phyloP scores from a whole-genome alignment of 305 asterid genomes.

The Solanum aculeatissimum region DNA sequence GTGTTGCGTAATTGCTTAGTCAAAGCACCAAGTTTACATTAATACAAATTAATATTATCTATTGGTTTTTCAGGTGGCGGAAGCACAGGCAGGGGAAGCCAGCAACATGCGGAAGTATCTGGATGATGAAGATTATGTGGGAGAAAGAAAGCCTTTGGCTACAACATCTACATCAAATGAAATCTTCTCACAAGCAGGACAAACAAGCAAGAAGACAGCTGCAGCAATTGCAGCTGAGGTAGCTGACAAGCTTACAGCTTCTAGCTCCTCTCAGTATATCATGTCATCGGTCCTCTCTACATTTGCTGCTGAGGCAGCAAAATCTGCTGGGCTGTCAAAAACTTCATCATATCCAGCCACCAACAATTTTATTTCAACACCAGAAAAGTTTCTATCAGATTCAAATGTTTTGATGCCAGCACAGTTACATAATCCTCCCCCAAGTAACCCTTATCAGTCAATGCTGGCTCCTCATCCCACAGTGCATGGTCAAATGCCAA shows the following conservation, averaged over 20 bases:
- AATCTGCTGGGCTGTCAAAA: constrained; percentile 49
- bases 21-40: not conserved
- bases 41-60: not conserved
- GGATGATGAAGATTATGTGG: constrained; percentile 38
- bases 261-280: constrained; percentile 79
- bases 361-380: constrained; percentile 13
- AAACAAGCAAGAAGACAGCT: constrained; percentile 56
- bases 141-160: constrained; percentile 18
- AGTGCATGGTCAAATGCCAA: constrained; percentile 32
- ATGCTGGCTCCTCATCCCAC: constrained; percentile 18
- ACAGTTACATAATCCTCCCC: constrained; percentile 24
- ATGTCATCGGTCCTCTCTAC: constrained; percentile 84
- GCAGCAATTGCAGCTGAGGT: constrained; percentile 86
- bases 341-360: constrained; percentile 31
- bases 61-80: constrained; percentile 52
- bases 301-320: constrained; percentile 87
- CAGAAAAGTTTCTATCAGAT: constrained; percentile 32
- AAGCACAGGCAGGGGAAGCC: constrained; percentile 65
- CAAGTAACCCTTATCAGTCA: constrained; percentile 38
- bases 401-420: constrained; percentile 22
- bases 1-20: not conserved
- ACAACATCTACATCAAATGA: constrained; percentile 8
- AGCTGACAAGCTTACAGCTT: constrained; percentile 80
- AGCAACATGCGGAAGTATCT: constrained; percentile 38
- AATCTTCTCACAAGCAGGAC: constrained; percentile 16